These are phyloP conservation scores for Gossypium australe DNA, from an alignment of 345 rosid genomes.

Conservation along the genomic window DNA sequence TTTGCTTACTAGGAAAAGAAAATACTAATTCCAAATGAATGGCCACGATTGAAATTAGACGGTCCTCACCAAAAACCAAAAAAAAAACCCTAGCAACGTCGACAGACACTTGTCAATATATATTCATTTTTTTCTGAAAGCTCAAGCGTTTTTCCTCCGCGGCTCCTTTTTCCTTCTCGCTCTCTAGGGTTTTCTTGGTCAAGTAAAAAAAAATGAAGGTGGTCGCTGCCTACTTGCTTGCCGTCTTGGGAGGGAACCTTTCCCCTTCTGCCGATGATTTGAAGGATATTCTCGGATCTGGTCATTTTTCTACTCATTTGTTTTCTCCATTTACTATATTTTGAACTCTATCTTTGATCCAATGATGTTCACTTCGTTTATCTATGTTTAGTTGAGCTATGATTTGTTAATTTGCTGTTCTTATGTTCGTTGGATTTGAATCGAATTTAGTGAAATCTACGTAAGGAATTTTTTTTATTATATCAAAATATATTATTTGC, in stretches of 20 bases:
- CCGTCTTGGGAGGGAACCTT: conserved; percentile 63
- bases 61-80: background rate
- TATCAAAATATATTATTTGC: too few species aligned
- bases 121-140: background rate
- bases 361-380: background rate
- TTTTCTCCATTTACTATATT: background rate
- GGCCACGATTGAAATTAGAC: background rate
- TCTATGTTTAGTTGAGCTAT: background rate
- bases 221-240: conserved; percentile 68
- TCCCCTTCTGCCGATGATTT: conserved; percentile 47
- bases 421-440: background rate
- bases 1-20: background rate
- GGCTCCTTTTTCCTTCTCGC: background rate
- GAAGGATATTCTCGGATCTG: conserved; percentile 62
- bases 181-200: background rate
- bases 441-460: too few species aligned
- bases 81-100: background rate
- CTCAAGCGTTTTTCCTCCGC: background rate
- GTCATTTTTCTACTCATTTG: conserved; percentile 19
- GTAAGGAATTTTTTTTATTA: too few species aligned
- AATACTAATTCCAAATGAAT: background rate
- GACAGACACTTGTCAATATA: background rate
- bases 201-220: conserved; percentile 53
- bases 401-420: background rate
- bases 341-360: background rate